Percentiles rank a stretch among this genome's conserved stretches.
These are phyloP conservation scores for Oehlia diaphana DNA, from an alignment of 192 early-diverging fungal species.

Conservation along the genomic window DNA sequence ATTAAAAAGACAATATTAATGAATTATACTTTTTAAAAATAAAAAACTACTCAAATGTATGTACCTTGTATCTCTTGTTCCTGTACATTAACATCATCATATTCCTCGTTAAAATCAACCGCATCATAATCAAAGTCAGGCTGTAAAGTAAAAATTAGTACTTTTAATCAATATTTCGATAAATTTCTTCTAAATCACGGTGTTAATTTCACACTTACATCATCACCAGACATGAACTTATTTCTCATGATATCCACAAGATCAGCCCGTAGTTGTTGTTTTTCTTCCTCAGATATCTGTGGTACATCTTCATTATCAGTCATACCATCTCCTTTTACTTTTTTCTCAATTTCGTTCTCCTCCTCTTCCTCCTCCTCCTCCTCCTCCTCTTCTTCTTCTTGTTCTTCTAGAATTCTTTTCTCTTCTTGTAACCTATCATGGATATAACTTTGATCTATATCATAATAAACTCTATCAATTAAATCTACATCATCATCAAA, in stretches of 20 bases:
- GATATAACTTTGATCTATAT: constrained; percentile 35
- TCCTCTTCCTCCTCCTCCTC: constrained; percentile 40
- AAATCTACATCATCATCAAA: constrained; percentile 37
- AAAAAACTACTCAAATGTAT: too few species aligned
- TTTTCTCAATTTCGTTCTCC: constrained; percentile 33
- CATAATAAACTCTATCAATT: constrained; percentile 37
- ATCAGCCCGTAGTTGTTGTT: constrained; percentile 33
- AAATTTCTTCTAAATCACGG: not conserved
- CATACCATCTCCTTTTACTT: not conserved
- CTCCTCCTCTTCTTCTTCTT: constrained; percentile 26
- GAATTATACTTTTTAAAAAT: not conserved
- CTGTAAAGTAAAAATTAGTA: not conserved
- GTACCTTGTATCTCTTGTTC: constrained; percentile 38
- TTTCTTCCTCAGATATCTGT: constrained; percentile 21
- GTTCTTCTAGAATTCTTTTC: constrained; percentile 34
- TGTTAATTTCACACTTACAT: constrained; percentile 33
- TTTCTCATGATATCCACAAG: constrained; percentile 43
- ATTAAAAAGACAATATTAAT: not conserved
- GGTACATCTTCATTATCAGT: constrained; percentile 36
- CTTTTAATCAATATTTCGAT: not conserved
- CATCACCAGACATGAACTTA: constrained; percentile 39
- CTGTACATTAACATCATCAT: constrained; percentile 39
- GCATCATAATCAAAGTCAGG: constrained; percentile 40
- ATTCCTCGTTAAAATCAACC: constrained; percentile 44
- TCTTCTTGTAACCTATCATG: constrained; percentile 30